Percentiles rank a stretch among this genome's conserved stretches.
These are phyloP conservation scores for Phytophthora sansomeana DNA, from an alignment of 352 stramenopile genomes.

Conservation along the genomic window DNA sequence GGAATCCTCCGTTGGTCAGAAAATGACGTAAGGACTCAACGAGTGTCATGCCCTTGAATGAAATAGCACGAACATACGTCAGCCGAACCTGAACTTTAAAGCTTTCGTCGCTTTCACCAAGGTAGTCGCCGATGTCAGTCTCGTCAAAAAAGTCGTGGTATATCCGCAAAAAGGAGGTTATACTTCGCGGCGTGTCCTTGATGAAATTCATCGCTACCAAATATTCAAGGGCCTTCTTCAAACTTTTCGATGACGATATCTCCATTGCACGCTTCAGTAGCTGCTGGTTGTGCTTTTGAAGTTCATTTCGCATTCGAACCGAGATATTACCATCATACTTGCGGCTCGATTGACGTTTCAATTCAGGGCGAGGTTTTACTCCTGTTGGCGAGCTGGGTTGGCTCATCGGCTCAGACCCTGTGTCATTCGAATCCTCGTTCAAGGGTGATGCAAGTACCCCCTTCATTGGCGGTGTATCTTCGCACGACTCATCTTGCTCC, in stretches of 20 bases:
- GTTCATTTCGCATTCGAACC: slow-evolving; percentile 82
- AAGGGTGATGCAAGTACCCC: slow-evolving; percentile 1
- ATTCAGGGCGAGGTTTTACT: slow-evolving; percentile 10
- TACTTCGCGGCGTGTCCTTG: slow-evolving; percentile 86
- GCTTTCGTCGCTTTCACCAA: slow-evolving; percentile 93
- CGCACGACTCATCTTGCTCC: slow-evolving; percentile 75
- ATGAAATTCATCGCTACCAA: slow-evolving; percentile 89
- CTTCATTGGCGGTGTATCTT: slow-evolving; percentile 40
- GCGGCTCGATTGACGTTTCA: slow-evolving; percentile 21
- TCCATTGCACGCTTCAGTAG: slow-evolving; percentile 84
- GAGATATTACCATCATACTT: slow-evolving; percentile 67
- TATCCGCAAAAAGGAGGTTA: slow-evolving; percentile 95
- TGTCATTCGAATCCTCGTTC: slow-evolving; percentile 1
- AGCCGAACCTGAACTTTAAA: slow-evolving; percentile 94
- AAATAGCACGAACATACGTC: slow-evolving; percentile 96
- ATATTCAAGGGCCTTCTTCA: slow-evolving; percentile 90
- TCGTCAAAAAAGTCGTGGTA: slow-evolving; percentile 95
- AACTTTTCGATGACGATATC: slow-evolving; percentile 78
- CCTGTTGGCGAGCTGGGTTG: slow-evolving; percentile 26
- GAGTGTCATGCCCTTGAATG: slow-evolving; percentile 97
- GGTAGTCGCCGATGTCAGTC: slow-evolving; percentile 94
- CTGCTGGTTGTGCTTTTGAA: slow-evolving; percentile 87
- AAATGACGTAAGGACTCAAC: slow-evolving; percentile 97
- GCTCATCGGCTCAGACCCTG: slow-evolving; percentile 14
- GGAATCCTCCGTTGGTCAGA: slow-evolving; percentile 97